Evolutionary conservation across 1,284 basidiomycete genomes (phyloP).

Genomic region (Fomitopsis schrenkii): DNA sequence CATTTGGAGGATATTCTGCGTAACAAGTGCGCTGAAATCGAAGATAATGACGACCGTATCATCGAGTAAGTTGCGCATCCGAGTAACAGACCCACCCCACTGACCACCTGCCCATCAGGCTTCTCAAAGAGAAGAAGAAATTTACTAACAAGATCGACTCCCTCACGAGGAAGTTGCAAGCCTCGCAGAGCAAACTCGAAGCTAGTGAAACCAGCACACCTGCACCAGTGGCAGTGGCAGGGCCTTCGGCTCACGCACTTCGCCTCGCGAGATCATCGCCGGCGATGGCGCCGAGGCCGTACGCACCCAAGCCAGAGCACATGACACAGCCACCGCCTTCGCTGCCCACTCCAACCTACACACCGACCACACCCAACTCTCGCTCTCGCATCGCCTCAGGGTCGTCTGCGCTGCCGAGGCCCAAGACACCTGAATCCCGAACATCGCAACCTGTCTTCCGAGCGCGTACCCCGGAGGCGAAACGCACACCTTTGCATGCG

Average conservation of each 20-base stretch:
- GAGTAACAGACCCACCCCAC: neutral
- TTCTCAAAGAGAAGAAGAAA: conserved; percentile 77
- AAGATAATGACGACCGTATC: conserved; percentile 75
- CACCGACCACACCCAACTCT: conserved; percentile 26
- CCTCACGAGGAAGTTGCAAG: conserved; percentile 66
- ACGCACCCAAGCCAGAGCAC: neutral
- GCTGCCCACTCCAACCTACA: conserved; percentile 13
- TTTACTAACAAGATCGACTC: conserved; percentile 62
- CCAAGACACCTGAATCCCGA: conserved; percentile 52
- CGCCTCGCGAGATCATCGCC: neutral
- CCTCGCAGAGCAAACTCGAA: conserved; percentile 60
- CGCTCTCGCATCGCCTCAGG: conserved; percentile 37
- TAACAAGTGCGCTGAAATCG: conserved; percentile 71
- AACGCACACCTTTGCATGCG: conserved; percentile 11
- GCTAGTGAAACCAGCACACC: conserved; percentile 36
- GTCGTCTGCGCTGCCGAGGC: conserved; percentile 37
- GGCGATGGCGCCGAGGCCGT: neutral
- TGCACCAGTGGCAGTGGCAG: conserved; percentile 14
- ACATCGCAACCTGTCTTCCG: conserved; percentile 43
- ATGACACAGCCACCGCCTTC: conserved; percentile 13
- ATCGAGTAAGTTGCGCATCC: conserved; percentile 55
- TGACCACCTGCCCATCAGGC: conserved; percentile 34
- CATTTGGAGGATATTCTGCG: conserved; percentile 71
- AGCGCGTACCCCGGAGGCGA: conserved; percentile 41
- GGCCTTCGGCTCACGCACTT: conserved; percentile 12